A percentile compares a stretch with the other conserved stretches of the same genome.
These are phyloP conservation scores for Fusarium oxysporum DNA, from an alignment of 2,329 filamentous ascomycete species.

Conservation along the genomic window DNA sequence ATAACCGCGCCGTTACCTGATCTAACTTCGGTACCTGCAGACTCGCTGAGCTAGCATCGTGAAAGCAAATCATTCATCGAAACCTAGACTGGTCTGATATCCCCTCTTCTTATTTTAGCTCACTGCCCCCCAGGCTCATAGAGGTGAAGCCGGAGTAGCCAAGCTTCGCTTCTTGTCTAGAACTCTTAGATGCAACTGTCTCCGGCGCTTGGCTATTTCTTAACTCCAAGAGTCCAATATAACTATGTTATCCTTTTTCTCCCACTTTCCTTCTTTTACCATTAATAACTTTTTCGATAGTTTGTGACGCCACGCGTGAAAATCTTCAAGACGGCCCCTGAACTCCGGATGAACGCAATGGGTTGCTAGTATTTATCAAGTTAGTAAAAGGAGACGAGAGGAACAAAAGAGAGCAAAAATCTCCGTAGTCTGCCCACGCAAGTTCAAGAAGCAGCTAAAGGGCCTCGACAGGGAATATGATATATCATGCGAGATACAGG, in stretches of 20 bases:
- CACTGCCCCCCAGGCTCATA: neutral
- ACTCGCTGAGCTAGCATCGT: constrained; percentile 6
- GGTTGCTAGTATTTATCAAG: constrained; percentile 11
- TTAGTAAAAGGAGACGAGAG: constrained; percentile 5
- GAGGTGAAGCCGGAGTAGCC: neutral
- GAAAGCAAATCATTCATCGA: constrained; percentile 16
- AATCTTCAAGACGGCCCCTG: neutral
- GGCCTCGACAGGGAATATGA: neutral
- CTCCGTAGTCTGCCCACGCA: constrained; percentile 8
- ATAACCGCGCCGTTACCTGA: constrained; percentile 18
- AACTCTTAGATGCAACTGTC: neutral
- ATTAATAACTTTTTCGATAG: constrained; percentile 21
- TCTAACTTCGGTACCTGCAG: constrained; percentile 17
- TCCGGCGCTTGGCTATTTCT: constrained; percentile 1
- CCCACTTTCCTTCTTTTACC: neutral
- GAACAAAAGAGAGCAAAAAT: neutral
- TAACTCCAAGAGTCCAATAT: neutral
- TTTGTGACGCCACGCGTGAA: constrained; percentile 19
- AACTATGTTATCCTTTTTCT: neutral
- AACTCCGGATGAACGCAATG: neutral
- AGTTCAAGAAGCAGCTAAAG: neutral
- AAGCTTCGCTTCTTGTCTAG: constrained; percentile 9
- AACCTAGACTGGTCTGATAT: constrained; percentile 10
- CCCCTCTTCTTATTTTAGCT: constrained; percentile 23
- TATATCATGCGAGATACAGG: constrained; percentile 5